Conservation (phyloP, 1,139 yeast genomes). For the Debaryomyces robertsiae region DNA sequence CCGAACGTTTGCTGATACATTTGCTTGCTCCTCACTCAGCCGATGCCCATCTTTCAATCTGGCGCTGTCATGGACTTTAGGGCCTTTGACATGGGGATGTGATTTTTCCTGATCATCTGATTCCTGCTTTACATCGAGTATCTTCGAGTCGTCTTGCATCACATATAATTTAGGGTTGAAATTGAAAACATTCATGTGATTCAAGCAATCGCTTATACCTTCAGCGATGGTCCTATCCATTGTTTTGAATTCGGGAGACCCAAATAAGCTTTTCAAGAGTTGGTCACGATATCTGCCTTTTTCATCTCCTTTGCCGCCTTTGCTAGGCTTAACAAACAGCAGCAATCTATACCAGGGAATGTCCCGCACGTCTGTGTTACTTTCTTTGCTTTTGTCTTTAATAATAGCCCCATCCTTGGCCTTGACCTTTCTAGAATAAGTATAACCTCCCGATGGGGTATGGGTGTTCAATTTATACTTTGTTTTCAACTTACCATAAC, state of each 20-base stretch:
- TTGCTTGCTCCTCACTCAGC: no score
- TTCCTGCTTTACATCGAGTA: background rate
- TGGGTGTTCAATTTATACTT: constrained; percentile 37
- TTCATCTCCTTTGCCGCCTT: background rate
- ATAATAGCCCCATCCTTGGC: constrained; percentile 42
- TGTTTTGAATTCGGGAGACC: background rate
- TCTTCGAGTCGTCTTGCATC: background rate
- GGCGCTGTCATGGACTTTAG: background rate
- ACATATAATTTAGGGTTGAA: background rate
- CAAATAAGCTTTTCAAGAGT: background rate
- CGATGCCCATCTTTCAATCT: no score
- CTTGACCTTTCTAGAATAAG: constrained; percentile 43
- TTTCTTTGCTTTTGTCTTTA: constrained; percentile 22
- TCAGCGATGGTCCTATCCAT: background rate
- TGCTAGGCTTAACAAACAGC: background rate
- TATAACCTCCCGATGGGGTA: constrained; percentile 27
- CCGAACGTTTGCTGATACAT: no score
- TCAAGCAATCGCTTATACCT: background rate
- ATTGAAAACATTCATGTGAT: constrained; percentile 1
- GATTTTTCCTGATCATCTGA: background rate
- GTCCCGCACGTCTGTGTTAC: background rate
- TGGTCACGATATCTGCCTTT: no score
- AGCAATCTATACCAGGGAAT: background rate
- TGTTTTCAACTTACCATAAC: constrained; percentile 45
- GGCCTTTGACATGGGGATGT: background rate